These are phyloP conservation scores for Phalaenopsis aphrodite DNA, from an alignment of 106 monocot genomes.

Conservation along the genomic window DNA sequence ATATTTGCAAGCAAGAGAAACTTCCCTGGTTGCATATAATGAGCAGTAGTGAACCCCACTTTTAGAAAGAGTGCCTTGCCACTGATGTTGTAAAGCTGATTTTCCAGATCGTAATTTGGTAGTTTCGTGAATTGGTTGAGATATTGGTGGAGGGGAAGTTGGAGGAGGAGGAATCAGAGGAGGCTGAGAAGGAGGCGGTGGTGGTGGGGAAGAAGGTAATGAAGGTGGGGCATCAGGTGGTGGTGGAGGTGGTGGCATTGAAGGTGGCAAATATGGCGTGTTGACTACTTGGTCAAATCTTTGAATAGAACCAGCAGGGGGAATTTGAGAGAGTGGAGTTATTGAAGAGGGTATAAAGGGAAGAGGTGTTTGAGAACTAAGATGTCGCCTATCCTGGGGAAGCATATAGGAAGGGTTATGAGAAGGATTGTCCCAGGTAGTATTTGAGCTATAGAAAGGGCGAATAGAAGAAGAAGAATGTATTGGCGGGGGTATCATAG, in stretches of 20 bases:
- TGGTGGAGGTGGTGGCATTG: constrained; percentile 34
- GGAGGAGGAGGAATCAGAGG: constrained; percentile 74
- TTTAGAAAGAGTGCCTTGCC: constrained; percentile 87
- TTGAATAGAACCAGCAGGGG: constrained; percentile 33
- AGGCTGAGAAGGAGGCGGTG: constrained; percentile 61
- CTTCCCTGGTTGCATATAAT: constrained; percentile 67
- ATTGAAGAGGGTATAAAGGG: constrained; percentile 89
- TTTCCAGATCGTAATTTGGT: constrained; percentile 19
- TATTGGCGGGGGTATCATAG: constrained; percentile 55
- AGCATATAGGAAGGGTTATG: constrained; percentile 33
- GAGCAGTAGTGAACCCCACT: constrained; percentile 88
- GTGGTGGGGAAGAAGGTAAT: constrained; percentile 34
- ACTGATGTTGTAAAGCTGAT: constrained; percentile 25
- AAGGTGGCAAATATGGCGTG: constrained; percentile 17
- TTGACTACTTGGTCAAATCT: constrained; percentile 30
- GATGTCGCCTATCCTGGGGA: constrained; percentile 24
- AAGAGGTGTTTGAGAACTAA: constrained; percentile 36
- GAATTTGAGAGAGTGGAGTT: constrained; percentile 75
- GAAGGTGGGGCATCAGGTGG: constrained; percentile 38
- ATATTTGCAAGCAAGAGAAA: constrained; percentile 61
- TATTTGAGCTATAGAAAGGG: constrained; percentile 34
- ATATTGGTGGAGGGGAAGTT: constrained; percentile 40
- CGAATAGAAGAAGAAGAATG: constrained; percentile 31
- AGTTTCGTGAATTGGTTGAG: constrained; percentile 18
- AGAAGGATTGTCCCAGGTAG: constrained; percentile 45